These are phyloP conservation scores for Erysimum cheiri DNA, from an alignment of 441 rosid species.

Conservation along the genomic window DNA sequence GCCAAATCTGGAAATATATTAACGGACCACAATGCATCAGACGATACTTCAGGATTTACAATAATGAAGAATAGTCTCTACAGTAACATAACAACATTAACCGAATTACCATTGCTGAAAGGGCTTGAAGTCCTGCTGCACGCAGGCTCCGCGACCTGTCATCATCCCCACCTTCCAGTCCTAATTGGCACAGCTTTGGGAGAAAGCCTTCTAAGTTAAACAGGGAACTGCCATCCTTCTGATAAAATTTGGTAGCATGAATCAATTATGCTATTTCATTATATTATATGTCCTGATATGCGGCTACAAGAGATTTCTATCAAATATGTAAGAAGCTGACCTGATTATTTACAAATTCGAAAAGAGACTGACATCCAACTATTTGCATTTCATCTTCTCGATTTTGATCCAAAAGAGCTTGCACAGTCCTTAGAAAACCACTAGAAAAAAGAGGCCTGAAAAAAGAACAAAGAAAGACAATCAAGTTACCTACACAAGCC, in stretches of 20 bases:
- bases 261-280: conserved; percentile 7
- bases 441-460: conserved; percentile 82
- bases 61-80: conserved; percentile 17
- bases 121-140: conserved; percentile 50
- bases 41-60: conserved; percentile 21
- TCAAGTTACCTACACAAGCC: conserved; percentile 22
- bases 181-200: conserved; percentile 77
- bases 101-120: conserved; percentile 54
- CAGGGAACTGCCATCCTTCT: conserved; percentile 83
- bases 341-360: conserved; percentile 88
- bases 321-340: conserved; percentile 44
- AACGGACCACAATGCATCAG: conserved; percentile 33
- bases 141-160: conserved; percentile 63
- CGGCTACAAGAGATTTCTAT: conserved; percentile 21
- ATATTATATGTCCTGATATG: conserved; percentile 8
- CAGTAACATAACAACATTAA: conserved; percentile 17
- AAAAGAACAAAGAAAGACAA: conserved; percentile 25
- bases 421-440: conserved; percentile 77
- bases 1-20: conserved; percentile 62
- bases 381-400: conserved; percentile 74
- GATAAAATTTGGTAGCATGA: conserved; percentile 44
- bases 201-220: conserved; percentile 86
- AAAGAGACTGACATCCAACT: conserved; percentile 83
- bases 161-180: conserved; percentile 77
- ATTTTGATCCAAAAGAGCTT: conserved; percentile 80